These are phyloP conservation scores for Scheffersomyces segobiensis DNA, from an alignment of 1,139 yeast genomes.

Conservation along the genomic window DNA sequence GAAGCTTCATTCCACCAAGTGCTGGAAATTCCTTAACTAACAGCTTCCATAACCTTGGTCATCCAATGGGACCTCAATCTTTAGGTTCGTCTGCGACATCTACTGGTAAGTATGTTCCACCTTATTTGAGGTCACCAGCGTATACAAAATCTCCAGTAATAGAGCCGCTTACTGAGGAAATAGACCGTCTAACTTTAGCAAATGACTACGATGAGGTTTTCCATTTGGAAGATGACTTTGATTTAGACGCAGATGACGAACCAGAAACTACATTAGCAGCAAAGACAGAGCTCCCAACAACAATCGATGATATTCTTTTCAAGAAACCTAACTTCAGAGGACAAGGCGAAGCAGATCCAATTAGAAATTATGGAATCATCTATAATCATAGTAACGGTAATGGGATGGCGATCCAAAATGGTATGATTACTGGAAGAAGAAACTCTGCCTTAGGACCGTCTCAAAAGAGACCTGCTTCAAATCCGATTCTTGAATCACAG, in stretches of 20 bases:
- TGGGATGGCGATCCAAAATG: not conserved
- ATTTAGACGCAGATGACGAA: slow-evolving; percentile 7
- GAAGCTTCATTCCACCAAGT: slow-evolving; percentile 6
- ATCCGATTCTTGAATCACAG: slow-evolving; percentile 1
- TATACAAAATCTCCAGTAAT: slow-evolving; percentile 35
- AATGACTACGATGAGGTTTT: slow-evolving; percentile 43
- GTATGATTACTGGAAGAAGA: slow-evolving; percentile 5
- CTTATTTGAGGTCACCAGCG: slow-evolving; percentile 44
- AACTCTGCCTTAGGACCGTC: slow-evolving; percentile 6
- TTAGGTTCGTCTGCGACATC: slow-evolving; percentile 1
- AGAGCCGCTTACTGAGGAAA: slow-evolving; percentile 39
- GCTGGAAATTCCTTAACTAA: not conserved
- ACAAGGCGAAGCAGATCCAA: slow-evolving; percentile 11
- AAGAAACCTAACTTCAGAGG: slow-evolving; percentile 13
- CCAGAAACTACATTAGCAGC: slow-evolving; percentile 1
- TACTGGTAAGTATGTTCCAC: slow-evolving; percentile 46
- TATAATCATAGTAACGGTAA: not conserved
- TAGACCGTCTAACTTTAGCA: slow-evolving; percentile 34
- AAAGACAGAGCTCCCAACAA: not conserved
- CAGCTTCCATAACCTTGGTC: not conserved
- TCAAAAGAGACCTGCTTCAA: slow-evolving; percentile 12
- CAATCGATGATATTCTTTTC: slow-evolving; percentile 8
- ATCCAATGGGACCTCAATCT: not conserved
- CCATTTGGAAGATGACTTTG: slow-evolving; percentile 47
- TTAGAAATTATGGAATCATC: slow-evolving; percentile 1